Evolutionary conservation across 306 rosid species (phyloP), one percentile per base, ranked within the genome.

Genomic region (Cucurbita argyrosperma): DNA sequence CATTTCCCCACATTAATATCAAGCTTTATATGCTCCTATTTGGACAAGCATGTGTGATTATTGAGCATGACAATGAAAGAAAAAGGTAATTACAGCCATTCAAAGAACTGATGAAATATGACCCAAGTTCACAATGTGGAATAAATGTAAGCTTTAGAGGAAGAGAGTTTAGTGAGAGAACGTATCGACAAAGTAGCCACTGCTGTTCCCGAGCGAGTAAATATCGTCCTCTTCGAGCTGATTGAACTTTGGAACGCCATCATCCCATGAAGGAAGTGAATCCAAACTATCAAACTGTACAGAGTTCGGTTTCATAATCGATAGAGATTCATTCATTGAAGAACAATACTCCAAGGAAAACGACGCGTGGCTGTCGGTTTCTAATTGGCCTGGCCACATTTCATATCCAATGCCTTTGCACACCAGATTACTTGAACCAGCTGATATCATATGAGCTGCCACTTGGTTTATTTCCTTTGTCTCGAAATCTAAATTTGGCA

Each of bases 261-360:
- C 79, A 70, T 90, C 90, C 96, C 89, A 88, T 38, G 87, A 72
- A 67, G 86, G 82, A 59, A 85, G 68, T 19, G 95, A 85, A 72
- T 87, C 84, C 70, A 87, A 78, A 71, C 58, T 68, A 61, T 81
- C 87, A 74, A 82, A 74, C 10, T 77, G 85, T 13, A 80, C 75
- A 55, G 80, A 79, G 43, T 81, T 73, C 49, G 80, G 83, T 71
- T 76, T 53, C 60, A 63, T 71, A 46, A 75, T 37, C 21, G 82
- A 70, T 61, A 85, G 45, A 49, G 86, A 83, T 76, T 86, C 89
- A 59, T 74, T 80, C 78, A 85, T n/a, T 50, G 81, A 88, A 85
- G 88, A 84, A 38, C 47, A 62, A 43, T 86, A 83, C 46, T 88
- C 90, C 68, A 85, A 12, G 38, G 94, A 88, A 75, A 87, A 59